Evolutionary conservation across 768 basidiomycete species (phyloP).

Genomic region (Trametes cubensis): DNA sequence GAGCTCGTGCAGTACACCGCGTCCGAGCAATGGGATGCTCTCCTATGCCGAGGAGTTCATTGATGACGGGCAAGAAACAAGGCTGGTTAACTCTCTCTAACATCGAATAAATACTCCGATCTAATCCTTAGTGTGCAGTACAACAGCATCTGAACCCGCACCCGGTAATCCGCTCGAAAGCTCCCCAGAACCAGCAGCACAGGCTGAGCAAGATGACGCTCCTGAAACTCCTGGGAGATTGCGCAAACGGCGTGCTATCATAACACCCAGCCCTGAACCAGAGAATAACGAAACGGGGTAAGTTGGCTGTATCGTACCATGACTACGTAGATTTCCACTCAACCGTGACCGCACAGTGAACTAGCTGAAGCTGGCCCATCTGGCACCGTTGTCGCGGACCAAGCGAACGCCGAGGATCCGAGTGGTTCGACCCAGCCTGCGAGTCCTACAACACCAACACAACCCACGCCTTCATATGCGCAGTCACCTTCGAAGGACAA

Average conservation of each 20-base stretch:
- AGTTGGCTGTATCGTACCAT: not conserved
- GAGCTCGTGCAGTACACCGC: constrained; percentile 43
- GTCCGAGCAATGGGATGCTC: constrained; percentile 46
- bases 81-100: not conserved
- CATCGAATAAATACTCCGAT: too few relatives aligned
- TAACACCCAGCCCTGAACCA: not conserved
- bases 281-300: not conserved
- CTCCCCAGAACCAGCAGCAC: constrained; percentile 15
- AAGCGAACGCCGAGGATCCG: not conserved
- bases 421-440: not conserved
- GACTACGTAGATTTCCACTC: not conserved
- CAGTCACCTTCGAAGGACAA: constrained; percentile 39
- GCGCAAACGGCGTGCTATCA: not conserved
- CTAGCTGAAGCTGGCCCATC: too few relatives aligned
- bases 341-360: too few relatives aligned
- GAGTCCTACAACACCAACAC: constrained; percentile 15
- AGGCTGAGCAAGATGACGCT: not conserved
- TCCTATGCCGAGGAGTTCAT: constrained; percentile 45
- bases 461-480: constrained; percentile 28
- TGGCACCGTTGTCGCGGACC: not conserved
- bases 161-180: constrained; percentile 9
- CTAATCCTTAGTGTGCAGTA: not conserved
- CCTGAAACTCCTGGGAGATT: constrained; percentile 1
- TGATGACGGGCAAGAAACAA: constrained; percentile 25
- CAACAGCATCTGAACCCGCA: constrained; percentile 4